Evolutionary conservation across 2,329 filamentous ascomycete genomes (phyloP).

Genomic region (Apiospora arundinis): DNA sequence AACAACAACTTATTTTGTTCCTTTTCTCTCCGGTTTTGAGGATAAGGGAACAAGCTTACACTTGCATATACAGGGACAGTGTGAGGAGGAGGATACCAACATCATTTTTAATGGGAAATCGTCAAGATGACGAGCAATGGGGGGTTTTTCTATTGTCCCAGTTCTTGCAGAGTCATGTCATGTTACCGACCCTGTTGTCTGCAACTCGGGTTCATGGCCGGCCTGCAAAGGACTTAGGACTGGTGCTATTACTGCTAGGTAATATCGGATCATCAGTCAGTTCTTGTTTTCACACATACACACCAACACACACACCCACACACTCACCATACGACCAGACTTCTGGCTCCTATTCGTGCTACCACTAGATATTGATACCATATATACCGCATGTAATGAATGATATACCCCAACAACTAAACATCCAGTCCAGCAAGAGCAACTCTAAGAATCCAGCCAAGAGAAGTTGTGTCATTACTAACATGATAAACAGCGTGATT

Average conservation of each 20-base stretch:
- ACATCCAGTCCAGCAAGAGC: too few species aligned
- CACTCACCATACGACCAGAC: neutral
- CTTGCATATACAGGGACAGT: neutral
- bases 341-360: neutral
- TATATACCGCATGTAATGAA: slow-evolving; percentile 8
- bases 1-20: neutral
- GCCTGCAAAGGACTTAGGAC: neutral
- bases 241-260: slow-evolving; percentile 21
- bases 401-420: neutral
- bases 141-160: neutral
- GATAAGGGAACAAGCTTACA: neutral
- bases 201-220: slow-evolving; percentile 1
- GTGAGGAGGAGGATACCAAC: neutral
- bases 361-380: slow-evolving; percentile 5
- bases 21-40: slow-evolving; percentile 1
- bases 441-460: too few species aligned
- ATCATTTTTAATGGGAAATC: neutral
- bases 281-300: slow-evolving; percentile 1
- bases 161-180: neutral
- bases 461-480: neutral
- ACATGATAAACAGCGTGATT: neutral
- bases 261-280: slow-evolving; percentile 17
- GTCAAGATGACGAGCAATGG: neutral
- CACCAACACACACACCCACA: neutral
- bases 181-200: neutral